Base-by-base conservation (phyloP, 2,329 filamentous ascomycete genomes). In the Aspergillus eucalypticola region DNA sequence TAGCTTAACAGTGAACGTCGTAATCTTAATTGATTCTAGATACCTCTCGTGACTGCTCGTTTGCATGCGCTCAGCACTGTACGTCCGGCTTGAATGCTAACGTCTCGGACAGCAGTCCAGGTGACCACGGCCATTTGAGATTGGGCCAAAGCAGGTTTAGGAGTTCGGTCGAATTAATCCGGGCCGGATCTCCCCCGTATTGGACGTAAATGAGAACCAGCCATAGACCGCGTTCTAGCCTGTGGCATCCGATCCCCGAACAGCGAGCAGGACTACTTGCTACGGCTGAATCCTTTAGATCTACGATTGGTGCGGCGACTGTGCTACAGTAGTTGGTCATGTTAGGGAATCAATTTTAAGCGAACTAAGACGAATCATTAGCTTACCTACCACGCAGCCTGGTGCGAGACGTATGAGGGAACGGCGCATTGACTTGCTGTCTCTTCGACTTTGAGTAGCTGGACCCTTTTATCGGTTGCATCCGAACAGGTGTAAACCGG, bases 191-290 rank as follows among this genome's bases (percentile, higher is more conserved):
- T 7, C 10, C 23, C 21, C 23, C n/a, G 7, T 8, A 32, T 32
- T 27, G 25, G 15, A 19, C 46, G 3, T 11, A n/a, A n/a, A 29
- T 27, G 32, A 11, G 25, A 15, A 27, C 29, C 25, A 32, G 15
- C 46, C 25, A 50, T 50, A 29, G 46, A 29, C 46, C 46, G 25
- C 23, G 46, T 50, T 50, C 46, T 50, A 50, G 46, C 46, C 46
- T 19, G 2, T 6, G n/a, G 46, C n/a, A 27, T 6, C 46, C 27
- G 46, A 50, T 29, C 23, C 23, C 13, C 46, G 29, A 50, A 50
- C 1, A 29, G 25, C 46, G 23, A 29, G 27, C n/a, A 50, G 27
- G 46, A 27, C 25, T 19, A 29, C 7, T 25, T 25, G 7, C 46
- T n/a, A 27, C 46, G 23, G 46, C 25, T n/a, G 46, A 29, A 27